Evolutionary conservation across 305 asterid genomes (phyloP), one percentile per base, ranked within the genome.

Genomic region (Withania somnifera): DNA sequence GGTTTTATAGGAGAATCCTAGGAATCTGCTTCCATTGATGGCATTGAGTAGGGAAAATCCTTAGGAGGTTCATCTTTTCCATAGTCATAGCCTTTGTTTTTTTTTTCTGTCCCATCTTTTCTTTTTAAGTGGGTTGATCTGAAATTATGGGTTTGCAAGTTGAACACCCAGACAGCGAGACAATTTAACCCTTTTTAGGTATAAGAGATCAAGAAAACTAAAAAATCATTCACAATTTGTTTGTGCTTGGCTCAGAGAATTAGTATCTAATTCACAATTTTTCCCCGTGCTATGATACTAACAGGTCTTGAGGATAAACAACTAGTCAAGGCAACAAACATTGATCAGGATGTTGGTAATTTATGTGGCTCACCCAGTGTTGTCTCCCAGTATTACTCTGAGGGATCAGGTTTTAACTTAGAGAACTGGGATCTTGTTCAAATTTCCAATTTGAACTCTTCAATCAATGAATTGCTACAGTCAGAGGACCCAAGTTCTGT

Each of bases 231-330:
- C 80, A 75, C 47, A 75, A 9, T 26, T 50, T 75, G 30, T 75
- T 75, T 51, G 28, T 51, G 45, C 15, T 26, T 75, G 45, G 28
- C 42, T 75, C 61, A 50, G 45, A 75, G 80, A 5, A 75, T 50
- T 75, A 47, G 80, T 30, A 50, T 50, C 80, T 75, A 28, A 75
- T 50, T 51, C 63, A 28, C 61, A 51, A 11, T 66, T 50, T 50
- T 64, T 66, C 6, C 53, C 63, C 61, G 10, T 81, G 78, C 10
- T 81, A 34, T 56, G 60, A 64, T 47, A 82, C 38, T 82, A 51
- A 57, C 96, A 97, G 99, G 98, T 83, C 77, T 80, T 19, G 98
- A 89, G 88, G 98, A 93, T 90, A 93, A 93, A 84, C 91, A 85
- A 47, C 87, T 90, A 50, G 57, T 61, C 83, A 91, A 90, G 88